Conservation (phyloP, 805 yeast genomes). For the Teunomyces stri region DNA sequence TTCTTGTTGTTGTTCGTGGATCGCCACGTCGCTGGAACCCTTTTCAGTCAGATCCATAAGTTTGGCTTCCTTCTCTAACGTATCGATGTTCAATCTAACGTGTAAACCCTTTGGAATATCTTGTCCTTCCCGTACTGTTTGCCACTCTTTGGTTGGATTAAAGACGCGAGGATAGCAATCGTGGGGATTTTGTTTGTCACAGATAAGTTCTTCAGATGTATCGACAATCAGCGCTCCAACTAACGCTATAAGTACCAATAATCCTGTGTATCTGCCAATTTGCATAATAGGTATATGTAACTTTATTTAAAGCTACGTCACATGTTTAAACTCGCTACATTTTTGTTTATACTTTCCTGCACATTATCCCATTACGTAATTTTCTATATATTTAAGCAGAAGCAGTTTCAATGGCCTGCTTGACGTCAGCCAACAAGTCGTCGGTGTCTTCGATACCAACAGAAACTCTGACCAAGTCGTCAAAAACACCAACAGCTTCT, state of each 20-base stretch:
- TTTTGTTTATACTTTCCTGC: background rate
- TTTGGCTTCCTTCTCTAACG: slow-evolving; percentile 69
- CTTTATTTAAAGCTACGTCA: too few species aligned
- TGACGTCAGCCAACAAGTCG: slow-evolving; percentile 36
- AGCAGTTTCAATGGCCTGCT: slow-evolving; percentile 56
- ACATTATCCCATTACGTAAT: background rate
- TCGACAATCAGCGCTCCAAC: slow-evolving; percentile 6
- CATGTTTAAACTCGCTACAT: background rate
- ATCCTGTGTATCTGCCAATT: background rate
- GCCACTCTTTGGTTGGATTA: slow-evolving; percentile 68
- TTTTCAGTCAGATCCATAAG: slow-evolving; percentile 31
- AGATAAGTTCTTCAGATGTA: slow-evolving; percentile 24
- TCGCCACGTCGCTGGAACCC: slow-evolving; percentile 6
- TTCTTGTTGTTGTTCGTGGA: slow-evolving; percentile 6
- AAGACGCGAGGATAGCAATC: slow-evolving; percentile 67
- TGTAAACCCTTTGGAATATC: slow-evolving; percentile 78
- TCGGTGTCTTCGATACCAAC: slow-evolving; percentile 32
- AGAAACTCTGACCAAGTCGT: slow-evolving; percentile 66
- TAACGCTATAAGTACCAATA: background rate
- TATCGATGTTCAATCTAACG: slow-evolving; percentile 70
- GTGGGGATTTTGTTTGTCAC: slow-evolving; percentile 39
- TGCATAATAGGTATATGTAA: too few species aligned
- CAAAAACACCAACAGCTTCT: slow-evolving; percentile 77
- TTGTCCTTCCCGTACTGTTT: slow-evolving; percentile 65
- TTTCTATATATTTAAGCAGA: slow-evolving; percentile 11